A percentile compares a stretch with the other conserved stretches of the same genome.
These are phyloP conservation scores for Alternaria panax DNA, from an alignment of 2,329 filamentous ascomycete species.

Conservation along the genomic window DNA sequence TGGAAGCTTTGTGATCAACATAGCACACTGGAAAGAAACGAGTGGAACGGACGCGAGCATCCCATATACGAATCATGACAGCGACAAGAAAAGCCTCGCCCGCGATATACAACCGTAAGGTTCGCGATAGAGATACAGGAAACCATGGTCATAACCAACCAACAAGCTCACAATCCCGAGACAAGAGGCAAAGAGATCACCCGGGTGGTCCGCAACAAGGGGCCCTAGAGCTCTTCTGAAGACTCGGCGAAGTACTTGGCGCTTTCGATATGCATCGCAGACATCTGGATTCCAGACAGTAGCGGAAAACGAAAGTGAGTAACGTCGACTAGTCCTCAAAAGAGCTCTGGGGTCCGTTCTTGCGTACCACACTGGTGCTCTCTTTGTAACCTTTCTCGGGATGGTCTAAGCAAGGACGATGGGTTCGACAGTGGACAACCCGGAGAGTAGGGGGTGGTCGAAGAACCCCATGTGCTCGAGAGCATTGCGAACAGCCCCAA, in stretches of 20 bases:
- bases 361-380: neutral
- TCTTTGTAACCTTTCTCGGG: neutral
- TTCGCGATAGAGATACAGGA: neutral
- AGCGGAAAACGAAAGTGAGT: neutral
- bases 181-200: neutral
- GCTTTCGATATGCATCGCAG: neutral
- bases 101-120: neutral
- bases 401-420: neutral
- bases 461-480: constrained; percentile 12
- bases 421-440: constrained; percentile 1
- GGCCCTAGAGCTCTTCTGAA: neutral
- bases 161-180: neutral
- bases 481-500: neutral
- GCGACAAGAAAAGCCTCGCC: neutral
- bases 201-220: neutral
- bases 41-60: neutral
- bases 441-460: constrained; percentile 2
- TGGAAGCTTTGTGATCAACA: neutral
- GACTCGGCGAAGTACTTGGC: neutral
- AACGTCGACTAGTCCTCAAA: neutral
- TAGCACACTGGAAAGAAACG: neutral
- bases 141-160: neutral
- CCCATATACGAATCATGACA: neutral
- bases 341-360: neutral
- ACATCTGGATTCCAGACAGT: neutral